Conservation (phyloP, 306 rosid species). For the Citrullus amarus region DNA sequence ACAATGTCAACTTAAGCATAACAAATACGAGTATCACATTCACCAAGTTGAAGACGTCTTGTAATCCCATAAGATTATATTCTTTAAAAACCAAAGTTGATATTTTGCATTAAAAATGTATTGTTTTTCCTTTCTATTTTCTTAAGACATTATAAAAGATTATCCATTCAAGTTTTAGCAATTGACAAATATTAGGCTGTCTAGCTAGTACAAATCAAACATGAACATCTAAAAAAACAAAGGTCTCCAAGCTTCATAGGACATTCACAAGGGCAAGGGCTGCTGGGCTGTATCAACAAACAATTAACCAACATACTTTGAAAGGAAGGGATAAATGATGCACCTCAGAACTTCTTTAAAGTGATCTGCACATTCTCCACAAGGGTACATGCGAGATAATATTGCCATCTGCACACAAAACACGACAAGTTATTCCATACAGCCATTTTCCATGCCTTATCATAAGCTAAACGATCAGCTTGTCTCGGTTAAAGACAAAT, state of each 20-base stretch:
- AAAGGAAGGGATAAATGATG: constrained; percentile 7
- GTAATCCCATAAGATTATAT: background rate
- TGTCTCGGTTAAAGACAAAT: background rate
- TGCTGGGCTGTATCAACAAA: background rate
- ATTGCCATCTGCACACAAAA: constrained; percentile 49
- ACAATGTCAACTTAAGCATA: background rate
- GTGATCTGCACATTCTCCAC: constrained; percentile 91
- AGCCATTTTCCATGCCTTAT: constrained; percentile 1
- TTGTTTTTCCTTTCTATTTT: background rate
- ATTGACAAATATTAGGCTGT: background rate
- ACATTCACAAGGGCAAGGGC: background rate
- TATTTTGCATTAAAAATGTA: background rate
- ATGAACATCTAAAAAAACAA: background rate
- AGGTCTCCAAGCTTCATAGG: background rate
- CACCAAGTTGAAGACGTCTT: background rate
- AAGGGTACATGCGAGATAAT: constrained; percentile 74
- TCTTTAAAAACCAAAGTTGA: background rate
- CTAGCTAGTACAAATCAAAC: background rate
- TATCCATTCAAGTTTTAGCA: background rate
- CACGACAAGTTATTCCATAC: background rate
- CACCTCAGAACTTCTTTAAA: constrained; percentile 77
- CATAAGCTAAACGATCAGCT: background rate
- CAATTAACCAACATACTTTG: background rate
- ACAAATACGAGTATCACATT: background rate
- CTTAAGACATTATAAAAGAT: background rate